Conservation (phyloP, 768 basidiomycete species). For the Lactarius indigo region DNA sequence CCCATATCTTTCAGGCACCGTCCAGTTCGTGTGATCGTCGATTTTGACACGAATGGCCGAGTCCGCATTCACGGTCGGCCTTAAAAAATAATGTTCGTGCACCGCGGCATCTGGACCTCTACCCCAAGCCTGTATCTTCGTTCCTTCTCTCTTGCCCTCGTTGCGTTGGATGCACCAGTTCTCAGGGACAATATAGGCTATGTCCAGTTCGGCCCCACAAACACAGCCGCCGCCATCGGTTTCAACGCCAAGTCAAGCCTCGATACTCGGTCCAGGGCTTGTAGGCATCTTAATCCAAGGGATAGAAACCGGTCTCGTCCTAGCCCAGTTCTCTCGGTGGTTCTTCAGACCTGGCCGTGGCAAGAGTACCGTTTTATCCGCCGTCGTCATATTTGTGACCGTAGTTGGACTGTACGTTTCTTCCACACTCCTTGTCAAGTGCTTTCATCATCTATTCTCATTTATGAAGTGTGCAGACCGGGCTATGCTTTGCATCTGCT, state of each 20-base stretch:
- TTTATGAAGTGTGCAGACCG: conserved; percentile 7
- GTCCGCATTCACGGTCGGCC: neutral
- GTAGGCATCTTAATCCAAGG: conserved; percentile 5
- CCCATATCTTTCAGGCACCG: neutral
- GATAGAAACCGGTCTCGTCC: conserved; percentile 6
- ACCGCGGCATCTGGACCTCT: neutral
- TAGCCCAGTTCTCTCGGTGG: conserved; percentile 15
- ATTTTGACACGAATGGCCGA: neutral
- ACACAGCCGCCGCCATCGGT: neutral
- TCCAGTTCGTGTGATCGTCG: neutral
- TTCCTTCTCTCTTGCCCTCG: neutral
- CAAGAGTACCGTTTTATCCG: neutral
- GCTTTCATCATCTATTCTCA: neutral
- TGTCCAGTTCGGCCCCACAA: neutral
- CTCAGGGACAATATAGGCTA: neutral
- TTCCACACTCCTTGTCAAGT: neutral
- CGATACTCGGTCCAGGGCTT: conserved; percentile 5
- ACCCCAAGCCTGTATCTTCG: neutral
- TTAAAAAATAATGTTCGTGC: neutral
- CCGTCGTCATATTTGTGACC: conserved; percentile 6
- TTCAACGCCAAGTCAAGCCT: neutral
- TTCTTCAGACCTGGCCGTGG: neutral
- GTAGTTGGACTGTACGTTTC: conserved; percentile 10
- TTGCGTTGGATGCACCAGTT: neutral
- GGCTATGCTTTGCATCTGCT: conserved; percentile 1